phyloP scores from a whole-genome alignment of 805 yeast species.

The Diddensiella transvaalensis region DNA sequence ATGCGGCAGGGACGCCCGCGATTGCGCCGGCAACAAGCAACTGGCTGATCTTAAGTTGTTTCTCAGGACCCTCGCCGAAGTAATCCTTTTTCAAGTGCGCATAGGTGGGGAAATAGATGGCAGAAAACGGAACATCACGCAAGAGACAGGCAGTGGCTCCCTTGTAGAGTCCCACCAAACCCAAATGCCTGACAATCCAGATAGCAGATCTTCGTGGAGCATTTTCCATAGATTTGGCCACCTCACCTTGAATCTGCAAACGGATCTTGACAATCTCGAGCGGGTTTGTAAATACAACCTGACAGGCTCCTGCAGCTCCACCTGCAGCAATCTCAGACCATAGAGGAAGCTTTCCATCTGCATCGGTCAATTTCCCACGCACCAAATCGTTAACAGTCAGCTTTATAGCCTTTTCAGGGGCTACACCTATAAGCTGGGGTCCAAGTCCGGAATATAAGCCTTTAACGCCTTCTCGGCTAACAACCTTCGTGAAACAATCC shows the following conservation, averaged over 20 bases:
- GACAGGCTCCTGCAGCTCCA: slow-evolving; percentile 94
- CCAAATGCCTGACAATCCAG: slow-evolving; percentile 71
- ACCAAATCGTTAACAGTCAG: slow-evolving; percentile 89
- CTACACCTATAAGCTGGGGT: slow-evolving; percentile 95
- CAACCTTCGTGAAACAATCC: slow-evolving; percentile 80
- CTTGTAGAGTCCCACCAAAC: slow-evolving; percentile 80
- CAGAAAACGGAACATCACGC: slow-evolving; percentile 95
- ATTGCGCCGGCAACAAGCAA: slow-evolving; percentile 82
- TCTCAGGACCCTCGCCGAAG: slow-evolving; percentile 78
- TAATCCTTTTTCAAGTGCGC: slow-evolving; percentile 83
- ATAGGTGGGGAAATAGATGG: slow-evolving; percentile 95
- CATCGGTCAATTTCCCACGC: slow-evolving; percentile 64
- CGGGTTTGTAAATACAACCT: slow-evolving; percentile 93
- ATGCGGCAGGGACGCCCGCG: slow-evolving; percentile 98
- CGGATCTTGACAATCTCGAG: slow-evolving; percentile 93
- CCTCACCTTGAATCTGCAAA: slow-evolving; percentile 87
- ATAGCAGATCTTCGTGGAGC: slow-evolving; percentile 55
- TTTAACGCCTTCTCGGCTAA: slow-evolving; percentile 69
- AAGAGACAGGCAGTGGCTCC: slow-evolving; percentile 89
- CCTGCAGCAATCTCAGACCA: slow-evolving; percentile 81
- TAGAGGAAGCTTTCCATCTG: slow-evolving; percentile 44
- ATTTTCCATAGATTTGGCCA: slow-evolving; percentile 36
- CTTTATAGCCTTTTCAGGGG: slow-evolving; percentile 97
- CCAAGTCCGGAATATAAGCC: slow-evolving; percentile 91
- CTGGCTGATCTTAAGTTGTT: slow-evolving; percentile 75